Evolutionary conservation across 2,329 filamentous ascomycete species (phyloP).

Genomic region (Hypoxylon rubiginosum): DNA sequence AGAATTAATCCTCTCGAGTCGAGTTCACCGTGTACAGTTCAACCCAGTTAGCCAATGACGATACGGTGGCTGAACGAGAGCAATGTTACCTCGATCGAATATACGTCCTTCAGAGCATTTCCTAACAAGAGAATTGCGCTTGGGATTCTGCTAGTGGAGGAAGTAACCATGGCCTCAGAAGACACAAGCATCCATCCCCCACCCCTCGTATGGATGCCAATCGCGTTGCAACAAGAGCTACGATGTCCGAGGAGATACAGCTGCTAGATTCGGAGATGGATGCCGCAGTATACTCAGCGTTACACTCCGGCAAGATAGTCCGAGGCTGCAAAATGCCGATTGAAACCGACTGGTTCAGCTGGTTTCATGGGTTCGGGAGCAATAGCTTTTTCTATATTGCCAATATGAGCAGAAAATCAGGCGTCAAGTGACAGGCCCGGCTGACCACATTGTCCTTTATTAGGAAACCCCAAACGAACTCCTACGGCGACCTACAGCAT

Average conservation of each 20-base stretch:
- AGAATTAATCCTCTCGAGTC: neutral
- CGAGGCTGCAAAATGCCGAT: neutral
- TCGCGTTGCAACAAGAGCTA: neutral
- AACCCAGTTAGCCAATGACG: neutral
- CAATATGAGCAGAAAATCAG: neutral
- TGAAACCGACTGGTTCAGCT: neutral
- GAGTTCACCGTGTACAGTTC: neutral
- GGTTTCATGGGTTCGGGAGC: neutral
- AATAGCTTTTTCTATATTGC: neutral
- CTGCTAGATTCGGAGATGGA: neutral
- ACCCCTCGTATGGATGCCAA: neutral
- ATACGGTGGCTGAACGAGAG: neutral
- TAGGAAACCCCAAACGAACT: neutral
- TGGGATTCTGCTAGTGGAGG: neutral
- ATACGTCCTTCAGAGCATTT: neutral
- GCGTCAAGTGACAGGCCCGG: neutral
- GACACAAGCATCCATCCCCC: neutral
- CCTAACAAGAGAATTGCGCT: neutral
- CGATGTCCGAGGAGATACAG: neutral
- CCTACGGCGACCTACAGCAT: neutral
- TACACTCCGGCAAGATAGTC: neutral
- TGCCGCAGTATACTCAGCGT: neutral
- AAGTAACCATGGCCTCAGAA: neutral
- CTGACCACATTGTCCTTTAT: neutral
- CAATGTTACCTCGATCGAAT: neutral